Conservation (phyloP, 306 rosid species). For the Urtica urens region DNA sequence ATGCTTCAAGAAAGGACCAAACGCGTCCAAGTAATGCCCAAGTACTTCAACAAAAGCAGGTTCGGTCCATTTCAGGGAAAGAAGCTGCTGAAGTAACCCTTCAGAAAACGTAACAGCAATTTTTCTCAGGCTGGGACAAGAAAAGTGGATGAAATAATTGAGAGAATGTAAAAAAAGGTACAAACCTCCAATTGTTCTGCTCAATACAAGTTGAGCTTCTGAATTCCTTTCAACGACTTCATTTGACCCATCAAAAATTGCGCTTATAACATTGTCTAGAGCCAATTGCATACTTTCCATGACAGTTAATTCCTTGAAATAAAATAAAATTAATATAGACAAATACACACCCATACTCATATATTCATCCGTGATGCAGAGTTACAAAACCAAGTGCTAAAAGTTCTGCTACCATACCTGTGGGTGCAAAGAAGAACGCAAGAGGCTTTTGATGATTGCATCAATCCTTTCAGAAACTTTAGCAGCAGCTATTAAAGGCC, state of each 20-base stretch:
- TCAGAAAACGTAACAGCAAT: constrained; percentile 19
- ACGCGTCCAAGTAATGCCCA: constrained; percentile 75
- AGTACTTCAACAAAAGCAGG: constrained; percentile 85
- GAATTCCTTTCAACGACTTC: constrained; percentile 38
- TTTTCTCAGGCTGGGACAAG: neutral
- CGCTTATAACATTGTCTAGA: constrained; percentile 61
- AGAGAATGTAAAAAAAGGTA: constrained; percentile 3
- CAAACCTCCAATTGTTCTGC: constrained; percentile 72
- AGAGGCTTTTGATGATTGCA: constrained; percentile 44
- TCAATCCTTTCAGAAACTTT: constrained; percentile 65
- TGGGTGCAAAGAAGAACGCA: constrained; percentile 42
- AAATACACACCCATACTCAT: neutral
- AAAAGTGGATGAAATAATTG: constrained; percentile 9
- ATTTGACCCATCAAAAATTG: constrained; percentile 66
- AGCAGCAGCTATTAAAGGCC: constrained; percentile 60
- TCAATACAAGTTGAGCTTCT: constrained; percentile 60
- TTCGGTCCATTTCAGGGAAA: constrained; percentile 78
- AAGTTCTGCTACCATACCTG: constrained; percentile 46
- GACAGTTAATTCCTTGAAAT: constrained; percentile 62
- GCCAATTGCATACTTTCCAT: constrained; percentile 89
- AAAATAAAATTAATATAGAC: neutral
- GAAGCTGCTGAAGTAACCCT: constrained; percentile 84
- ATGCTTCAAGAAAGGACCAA: constrained; percentile 84
- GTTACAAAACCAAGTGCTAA: constrained; percentile 17
- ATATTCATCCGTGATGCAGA: constrained; percentile 13